Conservation (phyloP, 225 moss, liverwort and hornwort genomes). For the Pseudisothecium myosuroides region DNA sequence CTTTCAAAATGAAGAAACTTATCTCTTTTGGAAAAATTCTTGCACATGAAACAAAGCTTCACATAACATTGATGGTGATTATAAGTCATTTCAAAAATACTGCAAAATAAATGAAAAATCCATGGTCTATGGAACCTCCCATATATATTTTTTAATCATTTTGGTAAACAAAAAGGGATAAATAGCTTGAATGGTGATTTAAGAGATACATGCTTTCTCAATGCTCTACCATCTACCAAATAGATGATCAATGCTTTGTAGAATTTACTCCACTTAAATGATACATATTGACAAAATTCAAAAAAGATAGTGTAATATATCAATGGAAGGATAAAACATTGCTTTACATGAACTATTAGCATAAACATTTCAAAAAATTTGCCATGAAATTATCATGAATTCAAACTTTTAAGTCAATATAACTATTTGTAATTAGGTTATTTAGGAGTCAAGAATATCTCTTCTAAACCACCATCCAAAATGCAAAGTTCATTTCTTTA, state of each 20-base stretch:
- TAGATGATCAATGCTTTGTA: not conserved
- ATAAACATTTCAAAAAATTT: not conserved
- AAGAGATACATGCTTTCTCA: not conserved
- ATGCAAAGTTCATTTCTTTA: accelerated
- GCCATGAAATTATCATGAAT: not conserved
- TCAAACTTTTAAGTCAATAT: too few species aligned
- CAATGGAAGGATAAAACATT: not conserved
- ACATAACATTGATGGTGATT: not conserved
- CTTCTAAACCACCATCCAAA: not conserved
- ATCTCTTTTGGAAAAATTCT: not conserved
- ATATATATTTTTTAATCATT: not conserved
- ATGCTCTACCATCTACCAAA: not conserved
- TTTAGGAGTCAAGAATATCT: not conserved
- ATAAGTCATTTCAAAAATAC: not conserved
- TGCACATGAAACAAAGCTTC: not conserved
- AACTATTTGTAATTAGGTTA: not conserved
- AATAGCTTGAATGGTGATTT: not conserved
- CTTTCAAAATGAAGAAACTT: not conserved
- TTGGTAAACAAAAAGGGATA: not conserved
- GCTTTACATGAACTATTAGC: not conserved
- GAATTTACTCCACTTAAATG: not conserved
- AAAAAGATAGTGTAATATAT: not conserved
- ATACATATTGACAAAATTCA: not conserved
- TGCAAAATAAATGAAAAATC: not conserved
- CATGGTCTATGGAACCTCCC: accelerated